A percentile compares a stretch with the other conserved stretches of the same genome.
These are phyloP conservation scores for Phytophthora capsici DNA, from an alignment of 352 stramenopile species.

Conservation along the genomic window DNA sequence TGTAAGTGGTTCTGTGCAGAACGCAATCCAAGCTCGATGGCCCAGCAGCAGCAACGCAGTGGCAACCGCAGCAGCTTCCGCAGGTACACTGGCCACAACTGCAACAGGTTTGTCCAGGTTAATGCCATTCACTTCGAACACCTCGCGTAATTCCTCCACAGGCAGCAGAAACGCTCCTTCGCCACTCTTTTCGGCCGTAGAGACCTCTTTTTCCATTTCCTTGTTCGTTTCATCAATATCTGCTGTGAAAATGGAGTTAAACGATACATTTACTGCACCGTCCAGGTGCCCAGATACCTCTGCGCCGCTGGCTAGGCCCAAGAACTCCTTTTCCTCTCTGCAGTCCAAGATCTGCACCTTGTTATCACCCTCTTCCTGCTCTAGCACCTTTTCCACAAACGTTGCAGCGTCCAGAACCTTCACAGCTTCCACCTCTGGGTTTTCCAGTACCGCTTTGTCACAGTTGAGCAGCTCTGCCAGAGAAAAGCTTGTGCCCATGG, in stretches of 20 bases:
- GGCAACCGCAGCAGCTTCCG: slow-evolving; percentile 69
- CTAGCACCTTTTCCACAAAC: slow-evolving; percentile 41
- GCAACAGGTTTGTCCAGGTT: slow-evolving; percentile 44
- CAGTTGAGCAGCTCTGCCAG: slow-evolving; percentile 53
- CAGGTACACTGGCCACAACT: slow-evolving; percentile 50
- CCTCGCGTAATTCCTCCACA: slow-evolving; percentile 40
- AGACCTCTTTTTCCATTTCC: slow-evolving; percentile 34
- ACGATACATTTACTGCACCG: slow-evolving; percentile 57
- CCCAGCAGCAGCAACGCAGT: slow-evolving; percentile 58
- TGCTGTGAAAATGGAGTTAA: slow-evolving; percentile 50
- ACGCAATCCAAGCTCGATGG: slow-evolving; percentile 38
- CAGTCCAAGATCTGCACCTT: slow-evolving; percentile 62
- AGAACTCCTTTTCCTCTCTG: slow-evolving; percentile 49
- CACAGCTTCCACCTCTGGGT: slow-evolving; percentile 22
- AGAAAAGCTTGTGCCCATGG: slow-evolving; percentile 37
- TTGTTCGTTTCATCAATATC: slow-evolving; percentile 28
- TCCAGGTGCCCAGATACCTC: slow-evolving; percentile 67
- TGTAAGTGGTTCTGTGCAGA: slow-evolving; percentile 48
- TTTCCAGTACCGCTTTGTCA: slow-evolving; percentile 40
- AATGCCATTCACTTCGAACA: slow-evolving; percentile 54
- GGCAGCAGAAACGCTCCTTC: slow-evolving; percentile 44
- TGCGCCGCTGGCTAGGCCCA: slow-evolving; percentile 45
- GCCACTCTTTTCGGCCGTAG: slow-evolving; percentile 27
- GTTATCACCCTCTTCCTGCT: slow-evolving; percentile 26
- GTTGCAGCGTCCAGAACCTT: slow-evolving; percentile 26